These are phyloP conservation scores for Echinosophora koreensis DNA, from an alignment of 306 rosid species.

Conservation along the genomic window DNA sequence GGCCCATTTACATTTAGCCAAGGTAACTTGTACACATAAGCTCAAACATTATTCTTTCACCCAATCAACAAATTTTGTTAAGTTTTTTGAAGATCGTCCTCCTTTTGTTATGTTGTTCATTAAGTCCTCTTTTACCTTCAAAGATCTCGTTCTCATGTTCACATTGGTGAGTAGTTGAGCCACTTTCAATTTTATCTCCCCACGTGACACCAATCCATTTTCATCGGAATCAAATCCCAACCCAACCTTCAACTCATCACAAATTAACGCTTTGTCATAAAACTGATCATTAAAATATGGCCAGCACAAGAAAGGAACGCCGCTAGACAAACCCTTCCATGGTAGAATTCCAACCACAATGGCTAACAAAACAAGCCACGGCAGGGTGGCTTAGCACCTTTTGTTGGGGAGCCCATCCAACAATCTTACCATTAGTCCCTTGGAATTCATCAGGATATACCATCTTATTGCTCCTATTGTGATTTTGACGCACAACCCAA, in stretches of 20 bases:
- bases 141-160: conserved; percentile 41
- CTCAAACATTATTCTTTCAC: conserved; percentile 41
- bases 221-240: conserved; percentile 45
- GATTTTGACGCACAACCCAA: conserved; percentile 56
- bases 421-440: conserved; percentile 43
- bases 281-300: conserved; percentile 60
- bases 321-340: conserved; percentile 58
- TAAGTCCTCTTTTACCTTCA: conserved; percentile 20
- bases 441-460: conserved; percentile 39
- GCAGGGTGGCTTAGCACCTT: conserved; percentile 53
- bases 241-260: conserved; percentile 62
- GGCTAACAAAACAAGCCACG: conserved; percentile 57
- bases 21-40: neutral
- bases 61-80: conserved; percentile 51
- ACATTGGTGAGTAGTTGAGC: conserved; percentile 48
- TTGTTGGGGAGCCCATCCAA: conserved; percentile 59
- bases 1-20: conserved; percentile 45
- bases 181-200: conserved; percentile 52
- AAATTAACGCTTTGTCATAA: conserved; percentile 41
- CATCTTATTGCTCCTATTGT: neutral
- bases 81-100: conserved; percentile 45
- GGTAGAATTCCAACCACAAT: conserved; percentile 67
- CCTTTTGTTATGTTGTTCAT: conserved; percentile 17
- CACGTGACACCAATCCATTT: conserved; percentile 42
- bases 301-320: conserved; percentile 65